These are phyloP conservation scores for Lentinus tigrinus DNA, from an alignment of 768 basidiomycete genomes.

Conservation along the genomic window DNA sequence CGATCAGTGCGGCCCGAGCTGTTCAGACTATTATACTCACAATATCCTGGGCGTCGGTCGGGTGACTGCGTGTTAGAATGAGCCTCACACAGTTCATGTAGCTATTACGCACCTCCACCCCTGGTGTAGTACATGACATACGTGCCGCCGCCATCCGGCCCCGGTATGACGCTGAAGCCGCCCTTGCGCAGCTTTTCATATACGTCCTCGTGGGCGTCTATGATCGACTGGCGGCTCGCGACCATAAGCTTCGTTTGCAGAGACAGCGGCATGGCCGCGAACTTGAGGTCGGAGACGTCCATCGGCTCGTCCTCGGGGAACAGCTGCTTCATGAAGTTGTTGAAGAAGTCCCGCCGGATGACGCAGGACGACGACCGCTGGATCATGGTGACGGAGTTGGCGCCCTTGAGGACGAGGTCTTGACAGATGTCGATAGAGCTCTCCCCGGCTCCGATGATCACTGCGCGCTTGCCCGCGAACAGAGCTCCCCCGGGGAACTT, in stretches of 20 bases:
- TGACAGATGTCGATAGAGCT: conserved; percentile 33
- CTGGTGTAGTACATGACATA: conserved; percentile 29
- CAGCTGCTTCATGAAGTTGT: neutral
- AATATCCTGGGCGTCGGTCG: neutral
- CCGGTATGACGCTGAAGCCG: conserved; percentile 39
- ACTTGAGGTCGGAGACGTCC: conserved; percentile 38
- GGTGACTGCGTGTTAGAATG: neutral
- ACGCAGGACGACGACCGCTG: conserved; percentile 41
- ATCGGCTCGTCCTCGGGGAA: conserved; percentile 29
- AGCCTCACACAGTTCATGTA: too few relatives aligned
- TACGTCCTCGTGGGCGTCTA: conserved; percentile 31
- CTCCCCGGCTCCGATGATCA: conserved; percentile 64
- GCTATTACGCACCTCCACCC: conserved; percentile 34
- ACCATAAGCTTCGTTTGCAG: conserved; percentile 4
- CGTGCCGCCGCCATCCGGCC: conserved; percentile 37
- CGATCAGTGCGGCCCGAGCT: neutral
- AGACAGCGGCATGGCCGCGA: conserved; percentile 31
- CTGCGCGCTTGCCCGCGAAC: conserved; percentile 60
- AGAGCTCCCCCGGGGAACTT: conserved; percentile 48
- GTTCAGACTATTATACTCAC: neutral
- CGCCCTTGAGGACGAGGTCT: conserved; percentile 35
- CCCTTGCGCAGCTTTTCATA: conserved; percentile 33
- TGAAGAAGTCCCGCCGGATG: conserved; percentile 16
- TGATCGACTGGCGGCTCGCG: conserved; percentile 5
- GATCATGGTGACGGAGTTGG: conserved; percentile 38